Evolutionary conservation across 768 basidiomycete species (phyloP).

Genomic region (Russula brevipes): DNA sequence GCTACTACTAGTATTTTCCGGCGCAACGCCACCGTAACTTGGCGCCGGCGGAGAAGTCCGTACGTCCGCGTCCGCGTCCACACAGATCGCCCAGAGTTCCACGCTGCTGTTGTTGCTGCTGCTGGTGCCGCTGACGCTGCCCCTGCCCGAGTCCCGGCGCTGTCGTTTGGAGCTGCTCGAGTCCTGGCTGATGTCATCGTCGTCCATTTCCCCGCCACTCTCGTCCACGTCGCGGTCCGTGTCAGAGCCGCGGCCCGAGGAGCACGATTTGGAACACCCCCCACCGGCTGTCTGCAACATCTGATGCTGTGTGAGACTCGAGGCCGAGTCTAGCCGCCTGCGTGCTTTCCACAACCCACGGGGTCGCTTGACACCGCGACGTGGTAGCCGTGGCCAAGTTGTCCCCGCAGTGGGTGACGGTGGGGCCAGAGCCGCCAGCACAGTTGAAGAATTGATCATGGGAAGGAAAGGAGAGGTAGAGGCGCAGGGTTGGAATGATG

Average conservation of each 20-base stretch:
- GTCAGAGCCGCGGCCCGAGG: slow-evolving; percentile 10
- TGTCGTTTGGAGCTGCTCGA: slow-evolving; percentile 28
- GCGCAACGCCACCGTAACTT: neutral
- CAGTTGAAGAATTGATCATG: slow-evolving; percentile 15
- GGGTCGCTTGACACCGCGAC: slow-evolving; percentile 17
- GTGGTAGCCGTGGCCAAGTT: slow-evolving; percentile 14
- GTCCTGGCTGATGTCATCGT: slow-evolving; percentile 27
- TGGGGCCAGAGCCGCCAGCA: slow-evolving; percentile 1
- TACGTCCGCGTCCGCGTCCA: neutral
- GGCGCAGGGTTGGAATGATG: slow-evolving; percentile 3
- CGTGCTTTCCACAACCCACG: slow-evolving; percentile 22
- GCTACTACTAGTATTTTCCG: neutral
- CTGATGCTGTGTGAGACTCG: neutral
- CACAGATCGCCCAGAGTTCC: slow-evolving; percentile 13
- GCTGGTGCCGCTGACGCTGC: slow-evolving; percentile 13
- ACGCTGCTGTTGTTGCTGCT: slow-evolving; percentile 17
- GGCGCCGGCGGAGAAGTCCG: no score
- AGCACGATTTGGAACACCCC: neutral
- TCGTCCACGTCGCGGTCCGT: slow-evolving; percentile 13
- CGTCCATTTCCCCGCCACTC: slow-evolving; percentile 14
- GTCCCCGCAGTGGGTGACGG: slow-evolving; percentile 1
- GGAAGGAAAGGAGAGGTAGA: neutral
- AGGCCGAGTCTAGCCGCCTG: slow-evolving; percentile 7
- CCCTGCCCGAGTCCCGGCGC: slow-evolving; percentile 27
- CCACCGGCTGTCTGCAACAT: neutral